phyloP scores from a whole-genome alignment of 75 land plant species.

The Picea sitchensis region DNA sequence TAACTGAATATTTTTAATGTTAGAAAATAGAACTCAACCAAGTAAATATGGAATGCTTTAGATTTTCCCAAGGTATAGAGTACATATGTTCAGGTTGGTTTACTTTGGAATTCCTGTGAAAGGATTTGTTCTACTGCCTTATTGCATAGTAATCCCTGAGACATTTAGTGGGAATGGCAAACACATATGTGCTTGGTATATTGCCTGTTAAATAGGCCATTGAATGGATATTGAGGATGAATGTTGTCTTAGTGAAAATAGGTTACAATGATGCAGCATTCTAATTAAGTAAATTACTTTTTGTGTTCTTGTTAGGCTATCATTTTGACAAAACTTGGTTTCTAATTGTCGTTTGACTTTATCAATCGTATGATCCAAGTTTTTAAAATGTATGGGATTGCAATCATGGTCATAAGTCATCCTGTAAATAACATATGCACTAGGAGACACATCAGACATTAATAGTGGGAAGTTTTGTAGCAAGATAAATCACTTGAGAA shows the following conservation, averaged over 20 bases:
- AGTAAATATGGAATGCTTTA: background rate
- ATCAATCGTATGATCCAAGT: too few relatives aligned
- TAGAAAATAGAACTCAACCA: background rate
- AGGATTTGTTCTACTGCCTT: background rate
- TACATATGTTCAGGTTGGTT: background rate
- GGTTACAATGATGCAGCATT: background rate
- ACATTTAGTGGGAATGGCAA: background rate
- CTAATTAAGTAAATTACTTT: background rate
- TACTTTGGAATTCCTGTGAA: background rate
- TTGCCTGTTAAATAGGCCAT: background rate
- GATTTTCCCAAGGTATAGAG: background rate
- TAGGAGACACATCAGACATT: too few relatives aligned
- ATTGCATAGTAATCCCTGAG: background rate
- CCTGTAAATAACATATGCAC: too few relatives aligned
- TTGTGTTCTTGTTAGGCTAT: background rate
- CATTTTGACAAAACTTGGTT: too few relatives aligned
- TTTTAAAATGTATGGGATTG: too few relatives aligned
- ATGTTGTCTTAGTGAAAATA: background rate
- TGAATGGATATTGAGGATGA: background rate
- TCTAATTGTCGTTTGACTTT: too few relatives aligned
- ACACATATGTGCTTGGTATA: background rate
- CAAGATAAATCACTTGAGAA: too few relatives aligned
- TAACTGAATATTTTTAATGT: background rate
- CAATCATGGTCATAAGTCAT: too few relatives aligned
- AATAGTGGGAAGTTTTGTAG: too few relatives aligned